Conservation (phyloP, 192 early-diverging fungal genomes). For the Coemansia sp. region DNA sequence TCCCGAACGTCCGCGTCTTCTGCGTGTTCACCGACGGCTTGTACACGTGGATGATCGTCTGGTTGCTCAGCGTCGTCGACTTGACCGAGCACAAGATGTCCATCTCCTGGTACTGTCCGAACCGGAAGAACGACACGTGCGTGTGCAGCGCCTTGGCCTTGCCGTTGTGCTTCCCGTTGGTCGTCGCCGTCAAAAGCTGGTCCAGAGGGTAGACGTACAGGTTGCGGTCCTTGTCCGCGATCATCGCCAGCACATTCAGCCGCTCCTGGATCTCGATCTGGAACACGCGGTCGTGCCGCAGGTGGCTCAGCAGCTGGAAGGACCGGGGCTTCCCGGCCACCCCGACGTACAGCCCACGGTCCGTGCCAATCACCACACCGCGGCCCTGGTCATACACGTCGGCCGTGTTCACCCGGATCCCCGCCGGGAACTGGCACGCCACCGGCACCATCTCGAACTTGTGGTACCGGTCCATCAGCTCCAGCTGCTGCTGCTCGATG, state of each 20-base stretch:
- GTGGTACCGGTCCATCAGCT: conserved; percentile 49
- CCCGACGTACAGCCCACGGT: conserved; percentile 78
- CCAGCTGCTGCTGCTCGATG: conserved; percentile 58
- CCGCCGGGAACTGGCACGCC: conserved; percentile 46
- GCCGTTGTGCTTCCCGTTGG: conserved; percentile 19
- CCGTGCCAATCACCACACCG: conserved; percentile 77
- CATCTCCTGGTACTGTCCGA: conserved; percentile 59
- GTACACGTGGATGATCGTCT: conserved; percentile 70
- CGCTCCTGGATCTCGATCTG: conserved; percentile 87
- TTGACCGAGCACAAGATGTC: conserved; percentile 68
- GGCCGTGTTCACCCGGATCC: conserved; percentile 48
- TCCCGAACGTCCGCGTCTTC: conserved; percentile 48
- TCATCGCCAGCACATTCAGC: conserved; percentile 74
- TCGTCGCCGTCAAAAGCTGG: conserved; percentile 45
- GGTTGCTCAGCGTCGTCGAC: conserved; percentile 67
- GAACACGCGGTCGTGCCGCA: conserved; percentile 68
- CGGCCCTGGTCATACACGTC: conserved; percentile 59
- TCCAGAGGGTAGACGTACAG: conserved; percentile 59
- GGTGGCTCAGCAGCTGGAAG: conserved; percentile 56
- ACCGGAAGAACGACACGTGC: conserved; percentile 71
- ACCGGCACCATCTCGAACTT: conserved; percentile 54
- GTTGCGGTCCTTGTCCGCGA: conserved; percentile 69
- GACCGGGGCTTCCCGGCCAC: conserved; percentile 56
- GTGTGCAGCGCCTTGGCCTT: conserved; percentile 57
- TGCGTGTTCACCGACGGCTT: conserved; percentile 62